Percentiles rank a stretch among this genome's conserved stretches.
phyloP scores from a whole-genome alignment of 371 early-diverging fungal genomes.

The Batkoa obscura region DNA sequence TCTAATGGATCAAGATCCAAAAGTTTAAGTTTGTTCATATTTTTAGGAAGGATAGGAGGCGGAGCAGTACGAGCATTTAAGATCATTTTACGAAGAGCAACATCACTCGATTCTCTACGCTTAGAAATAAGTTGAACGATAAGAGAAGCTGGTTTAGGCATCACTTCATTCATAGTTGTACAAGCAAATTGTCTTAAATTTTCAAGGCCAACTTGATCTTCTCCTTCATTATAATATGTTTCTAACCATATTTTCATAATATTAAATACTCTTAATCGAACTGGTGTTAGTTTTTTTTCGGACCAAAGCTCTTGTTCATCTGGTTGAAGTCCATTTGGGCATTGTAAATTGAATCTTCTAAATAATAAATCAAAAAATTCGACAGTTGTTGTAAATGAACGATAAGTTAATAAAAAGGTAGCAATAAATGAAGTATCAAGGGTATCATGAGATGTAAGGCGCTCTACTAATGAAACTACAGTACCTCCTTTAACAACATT shows the following conservation, averaged over 20 bases:
- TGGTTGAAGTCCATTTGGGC: conserved; percentile 40
- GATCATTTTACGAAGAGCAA: conserved; percentile 33
- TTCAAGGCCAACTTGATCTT: conserved; percentile 41
- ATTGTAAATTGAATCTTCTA: conserved; percentile 42
- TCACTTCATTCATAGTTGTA: conserved; percentile 47
- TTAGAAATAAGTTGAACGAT: conserved; percentile 46
- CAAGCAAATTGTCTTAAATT: conserved; percentile 56
- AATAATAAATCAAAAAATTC: conserved; percentile 53
- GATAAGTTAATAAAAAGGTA: conserved; percentile 78
- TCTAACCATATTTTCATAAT: conserved; percentile 86
- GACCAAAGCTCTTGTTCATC: conserved; percentile 60
- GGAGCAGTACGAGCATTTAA: conserved; percentile 34
- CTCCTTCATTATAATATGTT: conserved; percentile 58
- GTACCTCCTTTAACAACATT: conserved; percentile 81
- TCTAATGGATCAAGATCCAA: conserved; percentile 80
- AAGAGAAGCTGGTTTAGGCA: conserved; percentile 45
- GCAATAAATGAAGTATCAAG: conserved; percentile 54
- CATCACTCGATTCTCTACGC: conserved; percentile 25
- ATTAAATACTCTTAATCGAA: conserved; percentile 75
- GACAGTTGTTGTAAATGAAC: conserved; percentile 56
- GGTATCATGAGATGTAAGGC: conserved; percentile 71
- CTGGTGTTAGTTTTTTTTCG: conserved; percentile 67
- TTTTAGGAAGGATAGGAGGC: conserved; percentile 44
- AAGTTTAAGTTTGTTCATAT: conserved; percentile 38
- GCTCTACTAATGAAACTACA: conserved; percentile 56